phyloP scores from a whole-genome alignment of 768 basidiomycete genomes.

The Coprinopsis cinerea region DNA sequence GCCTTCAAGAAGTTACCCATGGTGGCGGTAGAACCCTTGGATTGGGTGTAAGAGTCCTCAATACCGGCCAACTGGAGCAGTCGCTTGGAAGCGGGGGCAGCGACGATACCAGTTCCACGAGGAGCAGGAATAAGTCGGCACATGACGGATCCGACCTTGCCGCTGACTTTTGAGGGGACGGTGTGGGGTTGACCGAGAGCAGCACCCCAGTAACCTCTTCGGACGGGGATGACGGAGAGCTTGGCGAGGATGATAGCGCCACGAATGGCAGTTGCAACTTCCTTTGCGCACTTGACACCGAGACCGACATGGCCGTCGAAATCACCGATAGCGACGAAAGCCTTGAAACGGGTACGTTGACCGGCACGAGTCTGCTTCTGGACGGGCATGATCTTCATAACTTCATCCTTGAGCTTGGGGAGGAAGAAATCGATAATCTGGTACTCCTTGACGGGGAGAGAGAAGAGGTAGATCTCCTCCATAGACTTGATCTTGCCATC shows the following conservation, averaged over 20 bases:
- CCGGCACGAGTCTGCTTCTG: constrained; percentile 99
- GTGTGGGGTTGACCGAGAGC: constrained; percentile 99
- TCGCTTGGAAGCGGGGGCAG: constrained; percentile 95
- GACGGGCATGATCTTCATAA: constrained; percentile 99
- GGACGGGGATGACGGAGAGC: constrained; percentile 94
- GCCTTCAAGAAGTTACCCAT: constrained; percentile 99
- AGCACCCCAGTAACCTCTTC: constrained; percentile 99
- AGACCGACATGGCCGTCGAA: constrained; percentile 98
- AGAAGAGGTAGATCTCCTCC: constrained; percentile 99
- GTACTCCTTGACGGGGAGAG: constrained; percentile 98
- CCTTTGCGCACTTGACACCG: constrained; percentile 99
- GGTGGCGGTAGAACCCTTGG: constrained; percentile 97
- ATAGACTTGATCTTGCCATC: constrained; percentile 99
- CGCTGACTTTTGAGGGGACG: constrained; percentile 96
- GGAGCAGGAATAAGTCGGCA: constrained; percentile 98
- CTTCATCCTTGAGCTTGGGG: constrained; percentile 98
- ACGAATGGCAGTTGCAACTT: constrained; percentile 99
- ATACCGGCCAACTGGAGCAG: constrained; percentile 97
- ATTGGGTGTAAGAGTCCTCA: constrained; percentile 95
- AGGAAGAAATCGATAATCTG: constrained; percentile 99
- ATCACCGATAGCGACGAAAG: constrained; percentile 99
- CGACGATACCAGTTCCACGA: constrained; percentile 98
- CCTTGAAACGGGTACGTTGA: constrained; percentile 99
- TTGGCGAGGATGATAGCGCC: constrained; percentile 99
- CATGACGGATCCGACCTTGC: constrained; percentile 99